Evolutionary conservation across 1,284 basidiomycete genomes (phyloP), one percentile per base, ranked within the genome.

Genomic region (Ustilago hordei): DNA sequence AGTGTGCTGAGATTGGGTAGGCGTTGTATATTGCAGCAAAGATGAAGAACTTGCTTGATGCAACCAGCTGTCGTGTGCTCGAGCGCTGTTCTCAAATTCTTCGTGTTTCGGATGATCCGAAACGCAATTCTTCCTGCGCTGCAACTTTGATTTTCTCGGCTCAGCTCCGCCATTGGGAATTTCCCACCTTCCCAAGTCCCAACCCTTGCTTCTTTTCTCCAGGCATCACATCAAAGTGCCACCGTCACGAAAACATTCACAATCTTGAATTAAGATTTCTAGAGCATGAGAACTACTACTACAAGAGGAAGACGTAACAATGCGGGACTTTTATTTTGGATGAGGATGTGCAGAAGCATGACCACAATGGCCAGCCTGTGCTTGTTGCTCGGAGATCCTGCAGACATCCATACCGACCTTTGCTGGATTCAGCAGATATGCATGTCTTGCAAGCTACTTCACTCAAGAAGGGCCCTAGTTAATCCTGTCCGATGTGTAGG

Each of bases 261-360:
- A 54, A 38, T 17, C 5, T 15, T 53, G 32, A 35, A 35, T 15
- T 34, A 19, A n/a, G 54, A 13, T 39, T 41, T 55, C 54, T 39
- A 55, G 34, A 41, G 28, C 54, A 35, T 28, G 15, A 13, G 47
- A n/a, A 41, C 54, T 63, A 63, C 54, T 55, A 63, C 61, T 55
- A 54, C 43, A 56, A 63, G 17, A 32, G 28, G 8, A 28, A 36
- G 32, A 38, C 12, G 61, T 17, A 23, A 41, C n/a, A 34, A 6
- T 45, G 19, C 50, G 13, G 11, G n/a, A 45, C 23, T 55, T n/a
- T 48, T 28, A 28, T 28, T 50, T 50, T 63, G 32, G 45, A 23
- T 3, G 34, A 39, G n/a, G 8, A n/a, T 28, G 12, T 17, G 41
- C 41, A 17, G 12, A 45, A 45, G 41, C 41, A 38, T 38, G 36